Evolutionary conservation across 129 eudicot genomes (phyloP).

Genomic region (Chrysanthemum seticuspe): DNA sequence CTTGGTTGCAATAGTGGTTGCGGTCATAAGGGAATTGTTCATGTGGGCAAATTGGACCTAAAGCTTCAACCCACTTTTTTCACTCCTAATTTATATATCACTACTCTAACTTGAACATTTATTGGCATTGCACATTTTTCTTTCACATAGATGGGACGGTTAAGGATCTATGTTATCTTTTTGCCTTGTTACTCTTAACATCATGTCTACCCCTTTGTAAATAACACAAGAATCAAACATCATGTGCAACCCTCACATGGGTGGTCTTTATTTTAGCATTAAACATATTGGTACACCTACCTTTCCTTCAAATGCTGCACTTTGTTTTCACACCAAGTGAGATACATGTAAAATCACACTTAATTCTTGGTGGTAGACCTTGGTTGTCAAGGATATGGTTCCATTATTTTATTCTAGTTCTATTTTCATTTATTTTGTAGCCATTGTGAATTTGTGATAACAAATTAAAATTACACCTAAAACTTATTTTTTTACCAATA

Average conservation of each 20-base stretch:
- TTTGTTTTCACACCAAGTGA: constrained; percentile 18
- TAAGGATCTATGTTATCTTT: constrained; percentile 19
- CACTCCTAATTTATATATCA: constrained; percentile 7
- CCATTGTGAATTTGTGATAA: too few relatives aligned
- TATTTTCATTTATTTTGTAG: neutral
- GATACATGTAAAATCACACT: constrained; percentile 17
- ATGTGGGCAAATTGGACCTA: too few relatives aligned
- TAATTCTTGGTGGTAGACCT: neutral
- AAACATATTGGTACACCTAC: constrained; percentile 18
- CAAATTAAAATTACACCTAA: neutral
- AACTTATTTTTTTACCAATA: neutral
- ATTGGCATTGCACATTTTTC: constrained; percentile 17
- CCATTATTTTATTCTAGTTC: constrained; percentile 2
- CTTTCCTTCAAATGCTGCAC: constrained; percentile 5
- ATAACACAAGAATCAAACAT: constrained; percentile 15
- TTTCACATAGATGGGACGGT: neutral
- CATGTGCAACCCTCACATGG: constrained; percentile 32
- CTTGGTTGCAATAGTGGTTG: constrained; percentile 18
- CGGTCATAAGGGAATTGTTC: neutral
- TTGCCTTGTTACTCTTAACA: constrained; percentile 18
- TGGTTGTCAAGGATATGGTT: neutral
- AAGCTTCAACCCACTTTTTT: constrained; percentile 7
- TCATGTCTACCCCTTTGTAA: constrained; percentile 7
- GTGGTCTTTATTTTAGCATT: constrained; percentile 17
- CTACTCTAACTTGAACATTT: constrained; percentile 13